Evolutionary conservation across 805 yeast genomes (phyloP).

Genomic region (Torulaspora quercuum): DNA sequence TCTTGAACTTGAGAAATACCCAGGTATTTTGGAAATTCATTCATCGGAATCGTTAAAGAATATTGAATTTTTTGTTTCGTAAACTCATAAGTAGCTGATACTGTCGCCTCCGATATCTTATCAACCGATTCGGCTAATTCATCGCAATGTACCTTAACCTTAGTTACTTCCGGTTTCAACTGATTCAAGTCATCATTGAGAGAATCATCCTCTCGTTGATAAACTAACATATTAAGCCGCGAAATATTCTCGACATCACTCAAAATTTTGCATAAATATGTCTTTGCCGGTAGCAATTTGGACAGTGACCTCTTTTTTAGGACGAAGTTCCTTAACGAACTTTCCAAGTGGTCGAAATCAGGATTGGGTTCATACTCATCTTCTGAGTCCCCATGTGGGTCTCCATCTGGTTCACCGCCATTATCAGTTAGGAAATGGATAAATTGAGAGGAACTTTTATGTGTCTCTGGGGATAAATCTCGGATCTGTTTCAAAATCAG

Average conservation of each 20-base stretch:
- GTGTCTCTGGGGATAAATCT: slow-evolving; percentile 82
- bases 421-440: slow-evolving; percentile 86
- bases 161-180: slow-evolving; percentile 63
- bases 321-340: slow-evolving; percentile 78
- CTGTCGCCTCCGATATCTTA: slow-evolving; percentile 56
- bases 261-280: slow-evolving; percentile 68
- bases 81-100: slow-evolving; percentile 55
- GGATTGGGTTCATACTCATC: slow-evolving; percentile 45
- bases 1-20: slow-evolving; percentile 65
- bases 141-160: slow-evolving; percentile 49
- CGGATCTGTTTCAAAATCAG: slow-evolving; percentile 83
- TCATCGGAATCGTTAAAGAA: slow-evolving; percentile 44
- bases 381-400: slow-evolving; percentile 37
- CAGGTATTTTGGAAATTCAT: slow-evolving; percentile 44
- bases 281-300: slow-evolving; percentile 88
- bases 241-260: slow-evolving; percentile 62
- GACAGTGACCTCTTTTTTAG: slow-evolving; percentile 86
- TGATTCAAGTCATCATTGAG: slow-evolving; percentile 49
- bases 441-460: slow-evolving; percentile 82
- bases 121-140: slow-evolving; percentile 58
- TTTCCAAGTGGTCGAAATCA: slow-evolving; percentile 79
- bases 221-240: slow-evolving; percentile 55
- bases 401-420: slow-evolving; percentile 43
- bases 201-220: slow-evolving; percentile 47
- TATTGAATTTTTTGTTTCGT: slow-evolving; percentile 52